Evolutionary conservation across 495 filamentous ascomycete genomes (phyloP), one percentile per base, ranked within the genome.

Genomic region (Aspergillus avenaceus): DNA sequence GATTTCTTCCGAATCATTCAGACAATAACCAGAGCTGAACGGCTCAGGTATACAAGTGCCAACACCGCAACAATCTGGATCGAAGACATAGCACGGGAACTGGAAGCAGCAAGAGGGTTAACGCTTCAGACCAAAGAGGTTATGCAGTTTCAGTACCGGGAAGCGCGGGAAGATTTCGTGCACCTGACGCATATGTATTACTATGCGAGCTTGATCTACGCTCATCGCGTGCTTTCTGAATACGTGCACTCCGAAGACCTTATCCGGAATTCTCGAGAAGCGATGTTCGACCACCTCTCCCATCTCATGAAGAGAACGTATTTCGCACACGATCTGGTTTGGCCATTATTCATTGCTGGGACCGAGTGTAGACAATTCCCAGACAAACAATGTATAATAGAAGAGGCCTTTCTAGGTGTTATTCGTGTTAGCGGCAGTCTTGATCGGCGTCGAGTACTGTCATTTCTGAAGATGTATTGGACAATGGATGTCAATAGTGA

Each of bases 301-400:
- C 48, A 40, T 37, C 47, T 65, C 11, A 52, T 56, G 21, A 25
- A 47, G 28, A 42, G 48, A n/a, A 37, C 47, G 13, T 49, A 46
- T 31, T 60, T 62, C 38, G 59, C 52, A 1, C 59, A 65, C 16
- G 52, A 65, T 44, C 49, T 65, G 7, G 56, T 62, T 14, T 65
- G 62, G 62, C 62, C 62, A 12, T 49, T 64, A 4, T 62, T 64
- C 24, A 53, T 61, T 18, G 54, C 56, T 0, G 62, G 62, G n/a
- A 58, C 62, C 2, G 59, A 60, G 49, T 49, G 55, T n/a, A 32
- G 52, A 19, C 56, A 40, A 2, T 19, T 41, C 14, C 43, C 24
- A 5, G 28, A 18, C 3, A 37, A 45, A 1, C 62, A 55, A 14
- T 8, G 26, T 8, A 37, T 34, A 5, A 41, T 55, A 3, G 53